phyloP scores from a whole-genome alignment of 2,329 filamentous ascomycete genomes.

The Teratosphaeria zuluensis region DNA sequence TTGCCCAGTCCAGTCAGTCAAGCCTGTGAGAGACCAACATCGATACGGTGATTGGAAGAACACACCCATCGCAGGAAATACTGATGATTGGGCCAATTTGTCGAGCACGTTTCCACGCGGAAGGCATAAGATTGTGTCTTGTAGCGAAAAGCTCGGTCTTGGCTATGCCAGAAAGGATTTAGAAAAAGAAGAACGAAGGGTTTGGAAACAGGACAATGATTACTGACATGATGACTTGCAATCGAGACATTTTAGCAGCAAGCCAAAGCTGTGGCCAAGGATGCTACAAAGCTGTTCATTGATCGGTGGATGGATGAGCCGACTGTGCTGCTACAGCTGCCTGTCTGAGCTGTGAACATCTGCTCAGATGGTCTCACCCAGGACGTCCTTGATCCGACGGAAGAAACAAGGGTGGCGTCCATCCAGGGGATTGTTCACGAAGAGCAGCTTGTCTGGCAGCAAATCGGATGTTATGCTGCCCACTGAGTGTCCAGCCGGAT shows the following conservation, averaged over 20 bases:
- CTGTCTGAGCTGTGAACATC: too few relatives aligned
- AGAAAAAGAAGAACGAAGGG: too few relatives aligned
- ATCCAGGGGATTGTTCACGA: not conserved
- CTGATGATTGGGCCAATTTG: too few relatives aligned
- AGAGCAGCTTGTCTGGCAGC: not conserved
- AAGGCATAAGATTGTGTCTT: not conserved
- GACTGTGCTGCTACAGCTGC: not conserved
- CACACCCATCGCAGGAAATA: too few relatives aligned
- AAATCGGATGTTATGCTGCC: not conserved
- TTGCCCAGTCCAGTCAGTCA: too few relatives aligned
- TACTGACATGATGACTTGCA: not conserved
- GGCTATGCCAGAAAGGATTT: too few relatives aligned
- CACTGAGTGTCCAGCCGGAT: not conserved
- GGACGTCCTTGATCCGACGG: not conserved
- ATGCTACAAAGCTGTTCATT: not conserved
- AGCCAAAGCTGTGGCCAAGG: not conserved
- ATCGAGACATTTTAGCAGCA: not conserved
- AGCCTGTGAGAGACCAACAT: too few relatives aligned
- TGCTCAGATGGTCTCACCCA: not conserved
- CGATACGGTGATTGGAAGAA: too few relatives aligned
- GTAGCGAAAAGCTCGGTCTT: not conserved
- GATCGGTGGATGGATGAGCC: not conserved
- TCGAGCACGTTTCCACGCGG: not conserved
- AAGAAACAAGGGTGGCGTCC: not conserved
- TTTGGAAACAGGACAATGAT: too few relatives aligned